Evolutionary conservation across 1,139 yeast species (phyloP).

Genomic region (Yamadazyma mexicana): DNA sequence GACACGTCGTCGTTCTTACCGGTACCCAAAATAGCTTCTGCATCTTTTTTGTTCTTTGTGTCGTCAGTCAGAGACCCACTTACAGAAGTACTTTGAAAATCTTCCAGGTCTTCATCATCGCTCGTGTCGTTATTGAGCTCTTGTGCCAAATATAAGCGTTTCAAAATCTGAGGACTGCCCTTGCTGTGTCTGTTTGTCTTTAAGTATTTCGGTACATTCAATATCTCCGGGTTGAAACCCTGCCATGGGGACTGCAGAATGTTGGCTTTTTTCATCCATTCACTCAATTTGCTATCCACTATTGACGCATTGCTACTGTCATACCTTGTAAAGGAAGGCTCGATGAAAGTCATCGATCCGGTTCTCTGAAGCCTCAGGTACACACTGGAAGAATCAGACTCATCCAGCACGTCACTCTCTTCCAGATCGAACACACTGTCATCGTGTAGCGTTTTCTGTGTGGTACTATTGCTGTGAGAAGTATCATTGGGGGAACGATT

Average conservation of each 20-base stretch:
- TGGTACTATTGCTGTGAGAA: background rate
- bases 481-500: no score
- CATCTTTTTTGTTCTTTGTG: slow-evolving; percentile 6
- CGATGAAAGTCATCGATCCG: slow-evolving; percentile 8
- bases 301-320: slow-evolving; percentile 1
- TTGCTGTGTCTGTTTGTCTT: slow-evolving; percentile 47
- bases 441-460: slow-evolving; percentile 4
- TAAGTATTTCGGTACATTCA: slow-evolving; percentile 55
- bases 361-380: slow-evolving; percentile 13
- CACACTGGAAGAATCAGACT: slow-evolving; percentile 12
- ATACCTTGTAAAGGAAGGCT: background rate
- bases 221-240: slow-evolving; percentile 37
- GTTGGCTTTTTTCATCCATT: slow-evolving; percentile 5
- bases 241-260: slow-evolving; percentile 26
- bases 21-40: slow-evolving; percentile 4
- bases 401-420: slow-evolving; percentile 10
- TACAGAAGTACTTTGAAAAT: slow-evolving; percentile 1
- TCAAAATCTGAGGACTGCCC: slow-evolving; percentile 45
- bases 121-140: slow-evolving; percentile 46
- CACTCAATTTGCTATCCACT: slow-evolving; percentile 8
- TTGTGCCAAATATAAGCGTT: slow-evolving; percentile 75
- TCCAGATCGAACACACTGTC: slow-evolving; percentile 14
- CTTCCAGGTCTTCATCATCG: slow-evolving; percentile 5
- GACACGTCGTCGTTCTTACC: slow-evolving; percentile 2
- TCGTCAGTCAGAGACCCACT: slow-evolving; percentile 3